A percentile compares a stretch with the other conserved stretches of the same genome.
Conservation (phyloP, 164 flowering plant species). For the Tetracentron sinense region DNA sequence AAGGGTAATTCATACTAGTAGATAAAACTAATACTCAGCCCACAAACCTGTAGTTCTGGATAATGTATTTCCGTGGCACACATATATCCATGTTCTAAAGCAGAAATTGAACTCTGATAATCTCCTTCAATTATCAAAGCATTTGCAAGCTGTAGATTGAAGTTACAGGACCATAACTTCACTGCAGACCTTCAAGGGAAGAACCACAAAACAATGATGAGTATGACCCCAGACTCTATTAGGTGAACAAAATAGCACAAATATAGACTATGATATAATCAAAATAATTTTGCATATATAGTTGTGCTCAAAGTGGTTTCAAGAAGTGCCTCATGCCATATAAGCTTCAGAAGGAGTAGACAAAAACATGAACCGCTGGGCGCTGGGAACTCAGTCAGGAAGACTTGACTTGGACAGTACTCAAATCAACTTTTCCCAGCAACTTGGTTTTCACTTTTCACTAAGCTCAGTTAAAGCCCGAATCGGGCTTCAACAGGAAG, state of each 20-base stretch:
- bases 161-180: constrained; percentile 78
- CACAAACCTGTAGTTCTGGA: constrained; percentile 73
- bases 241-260: neutral
- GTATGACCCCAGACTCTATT: neutral
- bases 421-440: too few species aligned
- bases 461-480: too few species aligned
- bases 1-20: neutral
- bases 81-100: constrained; percentile 50
- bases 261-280: neutral
- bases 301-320: neutral
- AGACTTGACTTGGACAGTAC: too few species aligned
- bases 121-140: constrained; percentile 78
- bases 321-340: neutral
- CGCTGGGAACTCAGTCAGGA: too few species aligned
- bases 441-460: too few species aligned
- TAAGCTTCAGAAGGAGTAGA: neutral
- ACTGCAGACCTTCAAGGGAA: constrained; percentile 25
- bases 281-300: neutral
- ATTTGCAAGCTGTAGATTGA: constrained; percentile 85
- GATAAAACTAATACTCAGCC: neutral
- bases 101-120: constrained; percentile 46
- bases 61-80: constrained; percentile 57
- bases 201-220: neutral
- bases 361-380: neutral
- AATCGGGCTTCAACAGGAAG: too few species aligned